These are phyloP conservation scores for Aspergillus caelatus DNA, from an alignment of 2,329 filamentous ascomycete species.

Conservation along the genomic window DNA sequence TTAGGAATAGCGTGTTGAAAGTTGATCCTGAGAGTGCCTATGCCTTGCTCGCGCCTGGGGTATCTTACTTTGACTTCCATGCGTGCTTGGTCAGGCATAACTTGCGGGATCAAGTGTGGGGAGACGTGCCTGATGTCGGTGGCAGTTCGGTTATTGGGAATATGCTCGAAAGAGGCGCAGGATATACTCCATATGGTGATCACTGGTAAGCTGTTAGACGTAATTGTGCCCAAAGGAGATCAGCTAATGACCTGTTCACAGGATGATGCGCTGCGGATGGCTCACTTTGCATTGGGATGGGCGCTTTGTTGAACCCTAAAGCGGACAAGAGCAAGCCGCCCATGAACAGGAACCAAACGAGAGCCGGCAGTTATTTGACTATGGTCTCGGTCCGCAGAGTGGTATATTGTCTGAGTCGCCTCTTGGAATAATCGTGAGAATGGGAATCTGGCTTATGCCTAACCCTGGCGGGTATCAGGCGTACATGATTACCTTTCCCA, in stretches of 20 bases:
- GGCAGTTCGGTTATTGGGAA: conserved; percentile 54
- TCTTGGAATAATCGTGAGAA: conserved; percentile 58
- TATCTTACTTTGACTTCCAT: conserved; percentile 56
- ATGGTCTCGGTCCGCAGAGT: conserved; percentile 43
- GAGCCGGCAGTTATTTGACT: conserved; percentile 48
- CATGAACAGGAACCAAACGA: conserved; percentile 27
- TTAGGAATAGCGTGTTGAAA: conserved; percentile 57
- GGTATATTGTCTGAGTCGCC: conserved; percentile 57
- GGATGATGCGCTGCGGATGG: conserved; percentile 44
- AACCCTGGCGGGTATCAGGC: conserved; percentile 54
- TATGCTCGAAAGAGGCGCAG: conserved; percentile 50
- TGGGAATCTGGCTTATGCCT: conserved; percentile 59
- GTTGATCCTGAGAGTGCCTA: conserved; percentile 55
- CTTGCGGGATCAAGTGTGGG: conserved; percentile 30
- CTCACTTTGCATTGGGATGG: conserved; percentile 52
- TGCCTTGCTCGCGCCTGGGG: conserved; percentile 59
- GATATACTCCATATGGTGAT: conserved; percentile 46
- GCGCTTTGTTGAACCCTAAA: conserved; percentile 32
- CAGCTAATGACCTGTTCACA: not conserved
- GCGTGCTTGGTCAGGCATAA: conserved; percentile 27
- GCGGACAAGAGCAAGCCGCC: not conserved
- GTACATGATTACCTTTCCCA: conserved; percentile 49
- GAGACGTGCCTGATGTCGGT: conserved; percentile 32
- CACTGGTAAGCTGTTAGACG: conserved; percentile 36
- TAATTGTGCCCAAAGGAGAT: not conserved